Conservation (phyloP, 805 yeast genomes). For the Candida incommunis region DNA sequence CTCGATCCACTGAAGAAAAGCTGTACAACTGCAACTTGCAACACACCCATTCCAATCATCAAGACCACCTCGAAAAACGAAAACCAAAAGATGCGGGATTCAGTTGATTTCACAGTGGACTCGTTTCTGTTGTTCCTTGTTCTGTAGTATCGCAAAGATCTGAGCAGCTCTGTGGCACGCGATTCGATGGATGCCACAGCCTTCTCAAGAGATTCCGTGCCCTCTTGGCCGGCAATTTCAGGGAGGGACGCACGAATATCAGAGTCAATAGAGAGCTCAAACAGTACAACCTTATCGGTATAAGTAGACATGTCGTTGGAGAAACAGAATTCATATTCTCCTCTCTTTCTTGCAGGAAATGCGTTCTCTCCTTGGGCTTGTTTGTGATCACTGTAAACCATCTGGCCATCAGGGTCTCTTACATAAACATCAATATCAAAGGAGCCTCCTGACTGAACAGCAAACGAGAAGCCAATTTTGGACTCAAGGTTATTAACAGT, state of each 20-base stretch:
- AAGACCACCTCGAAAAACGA: conserved; percentile 55
- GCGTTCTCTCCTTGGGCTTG: conserved; percentile 72
- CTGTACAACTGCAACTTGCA: conserved; percentile 73
- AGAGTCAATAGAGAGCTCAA: conserved; percentile 43
- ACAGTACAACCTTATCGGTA: conserved; percentile 73
- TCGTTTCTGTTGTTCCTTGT: conserved; percentile 87
- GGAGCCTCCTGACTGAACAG: conserved; percentile 69
- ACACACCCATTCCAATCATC: conserved; percentile 63
- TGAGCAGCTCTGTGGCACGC: conserved; percentile 17
- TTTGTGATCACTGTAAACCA: conserved; percentile 39
- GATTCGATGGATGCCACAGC: conserved; percentile 17
- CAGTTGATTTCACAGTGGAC: conserved; percentile 72
- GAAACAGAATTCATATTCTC: conserved; percentile 85
- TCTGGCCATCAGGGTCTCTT: conserved; percentile 39
- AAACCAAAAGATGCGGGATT: conserved; percentile 63
- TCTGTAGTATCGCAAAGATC: conserved; percentile 59
- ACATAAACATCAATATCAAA: conserved; percentile 62
- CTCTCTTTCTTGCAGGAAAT: conserved; percentile 47
- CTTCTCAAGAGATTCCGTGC: conserved; percentile 18
- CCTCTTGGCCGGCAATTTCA: conserved; percentile 16
- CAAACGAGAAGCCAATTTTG: conserved; percentile 62
- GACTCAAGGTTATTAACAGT: conserved; percentile 46
- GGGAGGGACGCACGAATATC: conserved; percentile 51
- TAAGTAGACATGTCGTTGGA: conserved; percentile 66
- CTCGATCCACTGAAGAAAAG: conserved; percentile 47